Percentiles rank a stretch among this genome's conserved stretches.
Evolutionary conservation across 768 basidiomycete species (phyloP).

Genomic region (Rhizopogon salebrosus): DNA sequence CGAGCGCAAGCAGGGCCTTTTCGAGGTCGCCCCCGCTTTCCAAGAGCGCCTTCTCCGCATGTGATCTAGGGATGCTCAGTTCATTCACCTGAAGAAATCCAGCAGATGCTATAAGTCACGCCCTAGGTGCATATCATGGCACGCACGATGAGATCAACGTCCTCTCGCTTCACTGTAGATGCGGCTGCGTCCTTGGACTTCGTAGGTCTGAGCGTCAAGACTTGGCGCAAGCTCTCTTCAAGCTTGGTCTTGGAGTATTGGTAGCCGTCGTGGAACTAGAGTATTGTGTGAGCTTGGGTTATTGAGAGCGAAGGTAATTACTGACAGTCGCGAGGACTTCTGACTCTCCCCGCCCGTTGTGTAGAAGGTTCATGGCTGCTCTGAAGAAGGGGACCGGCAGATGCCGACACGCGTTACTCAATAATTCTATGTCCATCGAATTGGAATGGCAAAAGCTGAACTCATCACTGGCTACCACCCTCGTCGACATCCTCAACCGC

Average conservation of each 20-base stretch:
- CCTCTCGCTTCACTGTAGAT: conserved; percentile 19
- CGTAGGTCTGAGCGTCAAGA: conserved; percentile 46
- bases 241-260: conserved; percentile 30
- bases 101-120: not conserved
- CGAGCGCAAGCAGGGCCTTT: conserved; percentile 21
- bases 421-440: conserved; percentile 84
- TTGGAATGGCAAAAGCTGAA: conserved; percentile 89
- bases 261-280: conserved; percentile 52
- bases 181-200: conserved; percentile 34
- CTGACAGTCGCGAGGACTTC: conserved; percentile 9
- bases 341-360: conserved; percentile 14
- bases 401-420: not conserved
- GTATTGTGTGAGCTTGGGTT: conserved; percentile 25
- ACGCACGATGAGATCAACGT: conserved; percentile 24
- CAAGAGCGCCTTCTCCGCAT: conserved; percentile 25
- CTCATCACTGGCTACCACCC: conserved; percentile 56
- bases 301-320: not conserved
- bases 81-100: conserved; percentile 18
- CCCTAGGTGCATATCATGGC: not conserved
- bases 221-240: conserved; percentile 39
- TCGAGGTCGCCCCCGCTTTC: conserved; percentile 26
- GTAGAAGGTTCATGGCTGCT: not conserved
- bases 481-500: conserved; percentile 73
- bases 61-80: conserved; percentile 21
- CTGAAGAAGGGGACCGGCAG: not conserved